Percentiles rank a stretch among this genome's conserved stretches.
phyloP scores from a whole-genome alignment of 1,284 basidiomycete species.

The Phaffia rhodozyma region DNA sequence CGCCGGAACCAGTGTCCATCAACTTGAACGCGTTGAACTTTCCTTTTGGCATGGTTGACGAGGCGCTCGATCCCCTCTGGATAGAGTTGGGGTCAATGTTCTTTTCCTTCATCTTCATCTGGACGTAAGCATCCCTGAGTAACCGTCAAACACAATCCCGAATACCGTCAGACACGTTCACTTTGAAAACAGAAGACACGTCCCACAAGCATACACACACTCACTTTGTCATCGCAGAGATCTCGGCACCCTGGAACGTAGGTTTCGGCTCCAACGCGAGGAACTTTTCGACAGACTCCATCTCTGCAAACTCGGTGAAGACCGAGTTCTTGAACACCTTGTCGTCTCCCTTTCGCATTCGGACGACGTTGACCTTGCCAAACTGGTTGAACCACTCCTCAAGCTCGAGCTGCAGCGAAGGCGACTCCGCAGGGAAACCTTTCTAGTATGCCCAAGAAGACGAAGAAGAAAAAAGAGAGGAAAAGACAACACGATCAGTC shows the following conservation, averaged over 20 bases:
- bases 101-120: conserved; percentile 97
- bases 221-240: conserved; percentile 79
- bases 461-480: conserved; percentile 1
- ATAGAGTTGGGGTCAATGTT: conserved; percentile 46
- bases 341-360: conserved; percentile 62
- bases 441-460: too few relatives aligned
- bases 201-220: conserved; percentile 23
- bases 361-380: conserved; percentile 69
- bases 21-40: conserved; percentile 83
- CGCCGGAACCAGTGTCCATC: conserved; percentile 38
- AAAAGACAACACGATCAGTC: background rate
- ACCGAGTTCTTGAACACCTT: conserved; percentile 89
- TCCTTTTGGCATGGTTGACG: conserved; percentile 37
- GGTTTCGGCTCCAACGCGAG: conserved; percentile 67
- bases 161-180: too few relatives aligned
- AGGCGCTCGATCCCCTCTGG: conserved; percentile 47
- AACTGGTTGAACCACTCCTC: conserved; percentile 75
- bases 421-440: conserved; percentile 67
- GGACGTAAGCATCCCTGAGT: conserved; percentile 69
- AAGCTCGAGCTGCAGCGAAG: conserved; percentile 58
- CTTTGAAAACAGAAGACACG: background rate
- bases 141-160: background rate
- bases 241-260: conserved; percentile 57
- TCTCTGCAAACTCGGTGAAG: conserved; percentile 78
- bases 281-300: conserved; percentile 60